Percentiles rank a stretch among this genome's conserved stretches.
These are phyloP conservation scores for Phytopythium cucurbitacearum DNA, from an alignment of 352 stramenopile genomes.

Conservation along the genomic window DNA sequence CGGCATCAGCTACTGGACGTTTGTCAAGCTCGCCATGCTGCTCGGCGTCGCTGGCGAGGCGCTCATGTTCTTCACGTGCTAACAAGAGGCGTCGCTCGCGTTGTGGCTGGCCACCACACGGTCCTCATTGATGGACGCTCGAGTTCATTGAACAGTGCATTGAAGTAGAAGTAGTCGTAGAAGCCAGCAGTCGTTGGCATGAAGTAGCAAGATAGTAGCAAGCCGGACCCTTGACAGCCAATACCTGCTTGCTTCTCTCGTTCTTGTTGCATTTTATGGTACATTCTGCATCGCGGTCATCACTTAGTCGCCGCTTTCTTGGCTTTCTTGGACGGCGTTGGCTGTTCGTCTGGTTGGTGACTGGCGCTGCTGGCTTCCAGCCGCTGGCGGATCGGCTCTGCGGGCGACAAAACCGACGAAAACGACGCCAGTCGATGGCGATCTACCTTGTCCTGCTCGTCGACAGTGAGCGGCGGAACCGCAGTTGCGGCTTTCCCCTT, in stretches of 20 bases:
- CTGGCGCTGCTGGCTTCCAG: constrained; percentile 12
- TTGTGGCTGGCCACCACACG: no score
- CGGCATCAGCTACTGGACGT: constrained; percentile 63
- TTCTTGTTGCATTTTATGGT: not conserved
- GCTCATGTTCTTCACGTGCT: constrained; percentile 82
- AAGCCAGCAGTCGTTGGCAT: no score
- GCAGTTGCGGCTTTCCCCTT: constrained; percentile 8
- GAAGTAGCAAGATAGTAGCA: no score
- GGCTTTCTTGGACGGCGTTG: constrained; percentile 10
- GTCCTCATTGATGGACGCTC: no score
- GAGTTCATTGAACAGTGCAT: no score
- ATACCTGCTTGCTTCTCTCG: not conserved
- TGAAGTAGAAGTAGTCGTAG: no score
- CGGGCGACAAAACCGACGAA: constrained; percentile 64
- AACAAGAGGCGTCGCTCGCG: constrained; percentile 6
- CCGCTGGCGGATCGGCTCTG: constrained; percentile 24
- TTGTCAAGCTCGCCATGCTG: constrained; percentile 48
- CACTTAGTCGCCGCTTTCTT: constrained; percentile 28
- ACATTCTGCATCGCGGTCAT: constrained; percentile 1
- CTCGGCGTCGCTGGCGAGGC: constrained; percentile 46
- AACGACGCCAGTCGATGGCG: constrained; percentile 62
- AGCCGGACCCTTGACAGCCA: not conserved
- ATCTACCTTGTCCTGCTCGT: constrained; percentile 63
- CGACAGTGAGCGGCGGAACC: constrained; percentile 20
- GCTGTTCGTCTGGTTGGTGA: not conserved